A percentile compares a stretch with the other conserved stretches of the same genome.
Evolutionary conservation across 1,284 basidiomycete species (phyloP).

Genomic region (Pseudozyma thailandica): DNA sequence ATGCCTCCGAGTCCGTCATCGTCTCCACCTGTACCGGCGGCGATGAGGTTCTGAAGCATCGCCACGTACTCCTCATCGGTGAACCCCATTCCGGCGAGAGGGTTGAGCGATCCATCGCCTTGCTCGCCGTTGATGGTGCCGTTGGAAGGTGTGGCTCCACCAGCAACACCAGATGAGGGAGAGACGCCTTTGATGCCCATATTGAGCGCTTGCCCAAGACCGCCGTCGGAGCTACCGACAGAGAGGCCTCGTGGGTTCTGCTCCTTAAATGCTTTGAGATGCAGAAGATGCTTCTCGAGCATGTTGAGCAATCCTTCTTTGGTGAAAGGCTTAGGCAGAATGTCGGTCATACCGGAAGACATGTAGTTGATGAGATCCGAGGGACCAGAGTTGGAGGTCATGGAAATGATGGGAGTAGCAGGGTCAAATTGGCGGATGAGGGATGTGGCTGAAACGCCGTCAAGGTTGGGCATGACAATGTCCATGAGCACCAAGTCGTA

Average conservation of each 20-base stretch:
- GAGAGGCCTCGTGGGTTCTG: conserved; percentile 14
- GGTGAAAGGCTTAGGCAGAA: conserved; percentile 95
- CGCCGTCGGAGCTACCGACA: conserved; percentile 3
- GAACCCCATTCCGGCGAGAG: conserved; percentile 61
- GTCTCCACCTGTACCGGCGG: conserved; percentile 43
- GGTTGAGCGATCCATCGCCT: conserved; percentile 47
- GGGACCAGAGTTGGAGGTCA: conserved; percentile 93
- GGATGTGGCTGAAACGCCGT: conserved; percentile 84
- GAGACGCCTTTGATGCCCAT: conserved; percentile 10
- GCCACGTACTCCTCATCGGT: conserved; percentile 63
- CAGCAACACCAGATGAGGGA: conserved; percentile 2
- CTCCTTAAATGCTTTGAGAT: conserved; percentile 85
- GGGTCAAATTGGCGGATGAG: conserved; percentile 93
- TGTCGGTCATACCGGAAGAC: conserved; percentile 91
- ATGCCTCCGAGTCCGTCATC: conserved; percentile 29
- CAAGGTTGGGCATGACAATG: conserved; percentile 92
- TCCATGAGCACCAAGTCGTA: conserved; percentile 89
- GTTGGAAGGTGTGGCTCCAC: not conserved
- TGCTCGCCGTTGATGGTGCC: conserved; percentile 5
- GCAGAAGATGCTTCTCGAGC: conserved; percentile 95
- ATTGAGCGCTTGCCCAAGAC: not conserved
- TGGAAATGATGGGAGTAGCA: conserved; percentile 94
- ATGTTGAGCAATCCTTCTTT: conserved; percentile 88
- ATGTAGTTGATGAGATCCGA: conserved; percentile 92
- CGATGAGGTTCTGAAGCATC: conserved; percentile 63